Evolutionary conservation across 2,329 filamentous ascomycete species (phyloP).

Genomic region (Penicillium sp.): DNA sequence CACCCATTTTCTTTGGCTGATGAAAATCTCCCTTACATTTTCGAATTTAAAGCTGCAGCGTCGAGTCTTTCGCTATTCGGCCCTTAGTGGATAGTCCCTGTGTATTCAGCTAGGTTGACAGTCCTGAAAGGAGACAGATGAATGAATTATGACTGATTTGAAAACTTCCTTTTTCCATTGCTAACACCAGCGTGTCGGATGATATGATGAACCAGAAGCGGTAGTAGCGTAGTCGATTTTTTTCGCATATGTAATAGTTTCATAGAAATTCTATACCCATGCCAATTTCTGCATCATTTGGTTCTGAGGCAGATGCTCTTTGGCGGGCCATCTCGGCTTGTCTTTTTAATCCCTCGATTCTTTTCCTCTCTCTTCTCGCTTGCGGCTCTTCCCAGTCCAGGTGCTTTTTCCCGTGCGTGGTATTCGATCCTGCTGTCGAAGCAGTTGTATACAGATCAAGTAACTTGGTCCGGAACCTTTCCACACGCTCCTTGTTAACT

Average conservation of each 20-base stretch:
- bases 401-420: conserved; percentile 15
- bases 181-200: neutral
- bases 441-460: conserved; percentile 20
- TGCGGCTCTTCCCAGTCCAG: conserved; percentile 37
- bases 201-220: neutral
- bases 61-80: neutral
- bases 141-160: neutral
- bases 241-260: neutral
- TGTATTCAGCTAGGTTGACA: conserved; percentile 6
- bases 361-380: conserved; percentile 36
- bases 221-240: neutral
- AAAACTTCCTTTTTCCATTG: neutral
- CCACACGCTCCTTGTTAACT: conserved; percentile 37
- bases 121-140: neutral
- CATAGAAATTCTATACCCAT: conserved; percentile 2
- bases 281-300: conserved; percentile 15
- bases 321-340: conserved; percentile 23
- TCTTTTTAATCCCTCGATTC: conserved; percentile 37
- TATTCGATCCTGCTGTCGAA: neutral
- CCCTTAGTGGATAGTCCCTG: neutral
- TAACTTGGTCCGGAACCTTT: conserved; percentile 32
- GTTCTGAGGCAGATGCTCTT: conserved; percentile 9
- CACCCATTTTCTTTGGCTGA: neutral
- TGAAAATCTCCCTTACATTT: neutral
- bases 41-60: neutral